These are phyloP conservation scores for Aspergillus tamarii DNA, from an alignment of 2,329 filamentous ascomycete species.

Conservation along the genomic window DNA sequence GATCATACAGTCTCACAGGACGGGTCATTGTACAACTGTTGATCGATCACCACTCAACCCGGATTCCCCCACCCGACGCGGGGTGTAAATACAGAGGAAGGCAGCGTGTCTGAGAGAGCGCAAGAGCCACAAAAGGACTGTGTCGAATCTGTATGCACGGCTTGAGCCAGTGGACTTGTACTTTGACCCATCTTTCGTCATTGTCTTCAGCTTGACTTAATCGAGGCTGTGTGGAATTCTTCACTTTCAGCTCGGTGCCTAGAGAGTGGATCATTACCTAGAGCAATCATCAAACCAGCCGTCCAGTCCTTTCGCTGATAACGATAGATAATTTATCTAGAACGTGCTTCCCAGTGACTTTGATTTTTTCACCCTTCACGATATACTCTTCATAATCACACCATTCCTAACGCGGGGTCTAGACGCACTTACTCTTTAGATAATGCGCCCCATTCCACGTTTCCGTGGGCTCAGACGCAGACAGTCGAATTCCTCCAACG, in stretches of 20 bases:
- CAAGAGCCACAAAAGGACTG: neutral
- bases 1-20: neutral
- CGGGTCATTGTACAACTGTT: neutral
- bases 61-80: neutral
- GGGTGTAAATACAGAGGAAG: neutral
- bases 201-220: neutral
- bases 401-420: neutral
- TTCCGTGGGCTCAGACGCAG: slow-evolving; percentile 8
- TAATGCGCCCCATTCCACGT: slow-evolving; percentile 7
- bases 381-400: neutral
- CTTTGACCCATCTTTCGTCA: neutral
- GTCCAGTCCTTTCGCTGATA: neutral
- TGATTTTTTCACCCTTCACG: neutral
- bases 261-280: neutral
- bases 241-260: neutral
- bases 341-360: neutral
- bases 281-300: neutral
- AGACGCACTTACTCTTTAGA: neutral
- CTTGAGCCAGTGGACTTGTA: neutral
- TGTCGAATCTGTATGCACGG: neutral
- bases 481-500: neutral
- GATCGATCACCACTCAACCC: neutral
- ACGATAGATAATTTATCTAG: neutral
- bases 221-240: neutral
- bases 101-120: neutral